phyloP scores from a whole-genome alignment of 805 yeast genomes.

The Kuraishia ogatae region DNA sequence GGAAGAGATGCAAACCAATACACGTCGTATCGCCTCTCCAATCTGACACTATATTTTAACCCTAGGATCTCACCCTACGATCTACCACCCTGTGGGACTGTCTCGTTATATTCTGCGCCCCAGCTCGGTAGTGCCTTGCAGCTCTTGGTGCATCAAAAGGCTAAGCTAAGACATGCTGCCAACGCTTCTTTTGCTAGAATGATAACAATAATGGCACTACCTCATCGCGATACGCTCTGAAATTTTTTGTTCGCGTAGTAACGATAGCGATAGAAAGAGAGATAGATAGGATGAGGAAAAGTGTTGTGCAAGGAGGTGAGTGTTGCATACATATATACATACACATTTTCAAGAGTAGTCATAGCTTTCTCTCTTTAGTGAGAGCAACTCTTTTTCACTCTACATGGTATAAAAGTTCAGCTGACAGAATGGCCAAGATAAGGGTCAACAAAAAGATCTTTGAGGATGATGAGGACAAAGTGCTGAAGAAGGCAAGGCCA shows the following conservation, averaged over 20 bases:
- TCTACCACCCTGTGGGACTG: too few relatives aligned
- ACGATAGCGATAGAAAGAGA: background rate
- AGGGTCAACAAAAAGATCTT: conserved; percentile 19
- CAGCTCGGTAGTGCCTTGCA: too few relatives aligned
- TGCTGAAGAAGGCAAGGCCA: conserved; percentile 1
- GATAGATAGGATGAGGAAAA: too few relatives aligned
- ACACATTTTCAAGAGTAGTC: too few relatives aligned
- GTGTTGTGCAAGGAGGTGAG: too few relatives aligned
- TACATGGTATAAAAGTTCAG: background rate
- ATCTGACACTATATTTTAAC: too few relatives aligned
- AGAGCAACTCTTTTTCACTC: background rate
- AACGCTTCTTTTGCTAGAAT: background rate
- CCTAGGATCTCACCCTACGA: too few relatives aligned
- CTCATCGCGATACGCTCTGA: background rate
- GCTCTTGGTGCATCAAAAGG: background rate
- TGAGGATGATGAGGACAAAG: conserved; percentile 6
- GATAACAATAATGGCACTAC: background rate
- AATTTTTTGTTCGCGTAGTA: background rate
- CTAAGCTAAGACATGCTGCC: background rate
- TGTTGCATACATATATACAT: too few relatives aligned
- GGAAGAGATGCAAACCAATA: too few relatives aligned
- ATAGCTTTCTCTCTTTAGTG: too few relatives aligned
- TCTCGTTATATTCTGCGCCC: too few relatives aligned
- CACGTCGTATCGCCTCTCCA: too few relatives aligned
- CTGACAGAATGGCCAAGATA: background rate